Evolutionary conservation across 2,329 filamentous ascomycete genomes (phyloP).

Genomic region (Claviceps humidiphila): DNA sequence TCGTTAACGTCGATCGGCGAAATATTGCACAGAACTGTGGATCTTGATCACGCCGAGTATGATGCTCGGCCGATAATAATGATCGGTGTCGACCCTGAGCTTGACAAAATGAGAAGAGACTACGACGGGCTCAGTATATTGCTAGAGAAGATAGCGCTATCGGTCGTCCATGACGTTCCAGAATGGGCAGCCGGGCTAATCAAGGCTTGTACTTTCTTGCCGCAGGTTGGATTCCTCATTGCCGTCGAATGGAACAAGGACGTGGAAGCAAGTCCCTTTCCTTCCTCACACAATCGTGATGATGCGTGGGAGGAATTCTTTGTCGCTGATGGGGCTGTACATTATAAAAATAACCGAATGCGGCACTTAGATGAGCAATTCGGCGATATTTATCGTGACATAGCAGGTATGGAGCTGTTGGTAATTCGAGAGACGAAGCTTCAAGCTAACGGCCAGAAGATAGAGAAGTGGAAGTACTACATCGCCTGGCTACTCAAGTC

Average conservation of each 20-base stretch:
- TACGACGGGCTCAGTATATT: slow-evolving; percentile 69
- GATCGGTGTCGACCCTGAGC: slow-evolving; percentile 53
- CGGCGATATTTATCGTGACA: slow-evolving; percentile 74
- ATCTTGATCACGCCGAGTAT: slow-evolving; percentile 64
- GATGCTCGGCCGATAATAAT: slow-evolving; percentile 62
- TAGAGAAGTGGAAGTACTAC: slow-evolving; percentile 77
- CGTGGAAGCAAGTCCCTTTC: slow-evolving; percentile 47
- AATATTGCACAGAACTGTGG: slow-evolving; percentile 59
- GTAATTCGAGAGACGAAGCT: background rate
- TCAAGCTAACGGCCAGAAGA: slow-evolving; percentile 35
- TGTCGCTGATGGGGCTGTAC: slow-evolving; percentile 53
- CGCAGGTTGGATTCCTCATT: slow-evolving; percentile 82
- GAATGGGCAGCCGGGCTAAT: slow-evolving; percentile 39
- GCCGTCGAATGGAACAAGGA: slow-evolving; percentile 43
- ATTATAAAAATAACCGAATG: slow-evolving; percentile 82
- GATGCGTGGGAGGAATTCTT: slow-evolving; percentile 71
- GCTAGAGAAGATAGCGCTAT: slow-evolving; percentile 51
- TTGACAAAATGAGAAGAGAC: slow-evolving; percentile 65
- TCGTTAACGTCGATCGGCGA: slow-evolving; percentile 54
- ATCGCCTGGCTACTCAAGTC: slow-evolving; percentile 58
- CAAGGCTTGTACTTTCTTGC: slow-evolving; percentile 75
- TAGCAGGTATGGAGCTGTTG: slow-evolving; percentile 49
- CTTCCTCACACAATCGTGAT: slow-evolving; percentile 40
- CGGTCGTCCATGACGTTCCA: slow-evolving; percentile 51
- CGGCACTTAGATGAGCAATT: slow-evolving; percentile 65